Evolutionary conservation across 2,329 filamentous ascomycete genomes (phyloP).

Genomic region (Hypoxylon sp.): DNA sequence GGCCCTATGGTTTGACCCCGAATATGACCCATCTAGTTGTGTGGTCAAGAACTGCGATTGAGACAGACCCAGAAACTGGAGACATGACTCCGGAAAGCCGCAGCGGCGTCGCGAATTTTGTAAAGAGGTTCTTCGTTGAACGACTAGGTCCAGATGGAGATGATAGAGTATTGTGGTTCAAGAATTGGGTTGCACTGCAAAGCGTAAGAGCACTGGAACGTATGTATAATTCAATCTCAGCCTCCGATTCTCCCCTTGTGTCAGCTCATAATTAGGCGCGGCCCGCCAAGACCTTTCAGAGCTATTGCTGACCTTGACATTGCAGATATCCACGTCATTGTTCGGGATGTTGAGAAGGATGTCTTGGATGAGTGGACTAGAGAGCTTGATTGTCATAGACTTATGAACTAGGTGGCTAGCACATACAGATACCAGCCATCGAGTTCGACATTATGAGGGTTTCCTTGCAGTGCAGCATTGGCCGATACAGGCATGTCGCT

Average conservation of each 20-base stretch:
- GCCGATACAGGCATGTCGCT: not conserved
- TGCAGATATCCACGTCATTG: conserved; percentile 81
- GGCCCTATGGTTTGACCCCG: conserved; percentile 83
- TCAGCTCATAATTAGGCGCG: not conserved
- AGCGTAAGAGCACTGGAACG: conserved; percentile 87
- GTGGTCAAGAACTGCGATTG: conserved; percentile 87
- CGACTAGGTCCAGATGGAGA: conserved; percentile 63
- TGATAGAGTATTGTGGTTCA: conserved; percentile 82
- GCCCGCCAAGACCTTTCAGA: not conserved
- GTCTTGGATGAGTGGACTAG: conserved; percentile 67
- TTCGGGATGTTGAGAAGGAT: conserved; percentile 66
- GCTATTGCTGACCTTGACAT: conserved; percentile 21
- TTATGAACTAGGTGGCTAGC: conserved; percentile 36
- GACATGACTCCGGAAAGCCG: conserved; percentile 78
- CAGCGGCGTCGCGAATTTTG: conserved; percentile 74
- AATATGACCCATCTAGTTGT: conserved; percentile 85
- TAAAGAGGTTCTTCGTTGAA: conserved; percentile 76
- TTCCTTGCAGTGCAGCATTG: conserved; percentile 4
- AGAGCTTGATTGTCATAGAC: conserved; percentile 57
- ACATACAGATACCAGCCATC: conserved; percentile 1
- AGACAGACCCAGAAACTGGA: conserved; percentile 76
- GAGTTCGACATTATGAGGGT: not conserved
- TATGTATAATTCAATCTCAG: conserved; percentile 28
- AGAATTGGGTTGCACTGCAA: conserved; percentile 91
- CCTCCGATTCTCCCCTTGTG: not conserved